Conservation (phyloP, 2,329 filamentous ascomycete species). For the Proliferodiscus dingleyae region DNA sequence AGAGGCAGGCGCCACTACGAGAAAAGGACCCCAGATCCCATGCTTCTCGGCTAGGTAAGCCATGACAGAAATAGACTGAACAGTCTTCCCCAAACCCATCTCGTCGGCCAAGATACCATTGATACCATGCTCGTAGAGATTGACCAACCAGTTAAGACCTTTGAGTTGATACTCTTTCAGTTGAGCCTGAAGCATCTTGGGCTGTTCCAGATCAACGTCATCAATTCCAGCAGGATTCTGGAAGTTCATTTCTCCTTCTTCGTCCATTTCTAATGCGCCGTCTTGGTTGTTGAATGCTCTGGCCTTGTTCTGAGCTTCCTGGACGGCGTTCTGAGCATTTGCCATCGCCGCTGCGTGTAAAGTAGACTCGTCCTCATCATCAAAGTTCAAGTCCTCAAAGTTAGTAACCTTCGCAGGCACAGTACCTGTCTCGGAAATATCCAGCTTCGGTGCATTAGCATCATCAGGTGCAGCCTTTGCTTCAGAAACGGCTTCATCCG, state of each 20-base stretch:
- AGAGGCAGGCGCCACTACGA: slow-evolving; percentile 93
- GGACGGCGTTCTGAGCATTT: slow-evolving; percentile 92
- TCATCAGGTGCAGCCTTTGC: slow-evolving; percentile 36
- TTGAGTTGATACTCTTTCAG: slow-evolving; percentile 99
- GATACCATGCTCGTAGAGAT: slow-evolving; percentile 98
- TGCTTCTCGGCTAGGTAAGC: slow-evolving; percentile 95
- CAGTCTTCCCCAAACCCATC: slow-evolving; percentile 99
- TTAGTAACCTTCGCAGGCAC: slow-evolving; percentile 73
- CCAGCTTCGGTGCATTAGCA: slow-evolving; percentile 34
- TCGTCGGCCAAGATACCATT: slow-evolving; percentile 98
- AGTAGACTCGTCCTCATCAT: slow-evolving; percentile 83
- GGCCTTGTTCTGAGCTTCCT: slow-evolving; percentile 89
- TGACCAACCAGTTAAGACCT: slow-evolving; percentile 98
- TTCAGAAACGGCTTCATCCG: slow-evolving; percentile 57
- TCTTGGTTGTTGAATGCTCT: slow-evolving; percentile 81
- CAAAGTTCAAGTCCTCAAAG: slow-evolving; percentile 93
- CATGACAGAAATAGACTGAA: slow-evolving; percentile 99
- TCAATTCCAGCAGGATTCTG: slow-evolving; percentile 95
- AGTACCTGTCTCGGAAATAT: slow-evolving; percentile 50
- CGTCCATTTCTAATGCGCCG: slow-evolving; percentile 64
- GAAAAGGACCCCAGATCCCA: slow-evolving; percentile 96
- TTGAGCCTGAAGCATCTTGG: slow-evolving; percentile 86
- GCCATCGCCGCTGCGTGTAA: slow-evolving; percentile 83
- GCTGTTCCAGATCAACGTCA: slow-evolving; percentile 90
- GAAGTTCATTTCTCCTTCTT: slow-evolving; percentile 98